Evolutionary conservation across 768 basidiomycete genomes (phyloP).

Genomic region (Lactarius tabidus): DNA sequence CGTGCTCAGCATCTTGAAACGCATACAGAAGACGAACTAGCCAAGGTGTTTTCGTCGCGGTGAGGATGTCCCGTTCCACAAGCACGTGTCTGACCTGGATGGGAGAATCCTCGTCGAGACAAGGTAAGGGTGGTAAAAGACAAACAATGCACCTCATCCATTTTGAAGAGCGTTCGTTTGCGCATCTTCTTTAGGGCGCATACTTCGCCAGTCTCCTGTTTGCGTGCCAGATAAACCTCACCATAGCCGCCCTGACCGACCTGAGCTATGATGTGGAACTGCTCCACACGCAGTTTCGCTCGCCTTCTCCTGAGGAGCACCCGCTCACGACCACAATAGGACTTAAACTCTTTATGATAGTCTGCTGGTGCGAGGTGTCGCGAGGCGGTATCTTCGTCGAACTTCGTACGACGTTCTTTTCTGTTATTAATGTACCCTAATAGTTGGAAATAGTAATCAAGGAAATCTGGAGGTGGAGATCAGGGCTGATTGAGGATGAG

Average conservation of each 20-base stretch:
- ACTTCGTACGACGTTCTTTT: constrained; percentile 76
- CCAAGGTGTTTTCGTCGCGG: constrained; percentile 97
- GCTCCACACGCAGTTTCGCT: constrained; percentile 87
- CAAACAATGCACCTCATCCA: constrained; percentile 76
- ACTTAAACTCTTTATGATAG: constrained; percentile 78
- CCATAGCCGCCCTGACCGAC: constrained; percentile 99
- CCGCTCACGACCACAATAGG: constrained; percentile 91
- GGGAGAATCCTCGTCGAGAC: constrained; percentile 1
- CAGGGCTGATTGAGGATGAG: constrained; percentile 6
- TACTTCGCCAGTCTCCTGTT: constrained; percentile 93
- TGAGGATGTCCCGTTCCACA: constrained; percentile 95
- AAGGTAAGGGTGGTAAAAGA: neutral
- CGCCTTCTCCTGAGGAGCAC: constrained; percentile 89
- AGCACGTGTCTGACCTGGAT: constrained; percentile 91
- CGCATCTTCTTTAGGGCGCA: constrained; percentile 98
- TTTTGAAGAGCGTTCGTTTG: constrained; percentile 91
- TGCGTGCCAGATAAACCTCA: constrained; percentile 93
- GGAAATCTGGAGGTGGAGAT: constrained; percentile 59
- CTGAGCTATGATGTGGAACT: constrained; percentile 98
- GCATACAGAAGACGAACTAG: constrained; percentile 92
- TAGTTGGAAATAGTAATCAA: constrained; percentile 97
- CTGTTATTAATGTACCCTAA: constrained; percentile 85
- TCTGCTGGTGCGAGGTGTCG: constrained; percentile 56
- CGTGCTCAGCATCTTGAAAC: constrained; percentile 87
- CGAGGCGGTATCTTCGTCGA: constrained; percentile 75